A percentile compares a stretch with the other conserved stretches of the same genome.
Conservation (phyloP, 2,329 filamentous ascomycete genomes). For the Dendrostoma leiphaemia region DNA sequence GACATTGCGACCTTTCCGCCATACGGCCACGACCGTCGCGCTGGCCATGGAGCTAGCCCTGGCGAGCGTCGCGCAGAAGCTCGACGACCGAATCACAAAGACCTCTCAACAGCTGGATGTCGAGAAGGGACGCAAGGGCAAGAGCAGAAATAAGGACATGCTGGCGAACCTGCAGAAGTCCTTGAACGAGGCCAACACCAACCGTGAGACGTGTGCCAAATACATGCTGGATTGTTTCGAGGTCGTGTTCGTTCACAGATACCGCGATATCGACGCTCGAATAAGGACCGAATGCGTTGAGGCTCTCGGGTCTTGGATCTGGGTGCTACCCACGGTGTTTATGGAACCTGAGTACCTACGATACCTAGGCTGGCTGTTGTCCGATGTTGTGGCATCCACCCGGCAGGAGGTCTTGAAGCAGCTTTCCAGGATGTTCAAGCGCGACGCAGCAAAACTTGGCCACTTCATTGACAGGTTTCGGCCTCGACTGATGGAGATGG, state of each 20-base stretch:
- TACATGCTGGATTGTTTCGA: conserved; percentile 86
- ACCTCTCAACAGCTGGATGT: conserved; percentile 76
- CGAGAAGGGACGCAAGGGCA: conserved; percentile 67
- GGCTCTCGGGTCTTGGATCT: conserved; percentile 86
- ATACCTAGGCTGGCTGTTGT: conserved; percentile 94
- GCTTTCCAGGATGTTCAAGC: conserved; percentile 74
- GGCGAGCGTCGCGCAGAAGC: conserved; percentile 46
- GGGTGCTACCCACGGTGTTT: conserved; percentile 79
- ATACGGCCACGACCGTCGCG: conserved; percentile 85
- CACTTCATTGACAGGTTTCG: conserved; percentile 94
- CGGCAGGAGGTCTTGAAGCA: conserved; percentile 86
- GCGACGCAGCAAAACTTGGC: conserved; percentile 78
- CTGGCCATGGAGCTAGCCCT: conserved; percentile 77
- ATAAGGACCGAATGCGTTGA: conserved; percentile 88
- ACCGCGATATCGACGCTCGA: conserved; percentile 86
- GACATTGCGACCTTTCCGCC: conserved; percentile 82
- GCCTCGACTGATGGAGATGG: conserved; percentile 86
- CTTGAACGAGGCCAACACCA: conserved; percentile 67
- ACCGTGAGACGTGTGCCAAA: conserved; percentile 66
- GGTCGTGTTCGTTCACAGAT: conserved; percentile 90
- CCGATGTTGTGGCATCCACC: conserved; percentile 71
- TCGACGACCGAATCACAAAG: conserved; percentile 63
- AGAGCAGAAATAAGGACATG: conserved; percentile 73
- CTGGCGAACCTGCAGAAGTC: conserved; percentile 71
- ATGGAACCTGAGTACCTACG: conserved; percentile 88